phyloP scores from a whole-genome alignment of 208 protist species.

The Trichomonas gallinae region DNA sequence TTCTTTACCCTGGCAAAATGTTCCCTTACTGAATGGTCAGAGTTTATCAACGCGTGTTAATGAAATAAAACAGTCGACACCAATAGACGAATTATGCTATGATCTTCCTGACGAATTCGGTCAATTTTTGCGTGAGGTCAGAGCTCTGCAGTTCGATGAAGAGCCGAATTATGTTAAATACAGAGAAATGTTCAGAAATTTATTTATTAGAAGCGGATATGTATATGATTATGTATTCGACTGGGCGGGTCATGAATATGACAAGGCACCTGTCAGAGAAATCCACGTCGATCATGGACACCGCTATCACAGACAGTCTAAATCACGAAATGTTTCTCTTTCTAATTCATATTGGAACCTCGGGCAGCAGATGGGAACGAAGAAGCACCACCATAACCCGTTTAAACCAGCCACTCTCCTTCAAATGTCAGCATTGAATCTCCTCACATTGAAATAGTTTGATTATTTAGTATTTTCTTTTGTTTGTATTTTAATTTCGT shows the following conservation, averaged over 20 bases:
- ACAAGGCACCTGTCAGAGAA: no score
- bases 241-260: constrained; percentile 58
- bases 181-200: constrained; percentile 53
- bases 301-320: no score
- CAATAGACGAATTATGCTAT: constrained; percentile 79
- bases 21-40: constrained; percentile 94
- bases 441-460: no score
- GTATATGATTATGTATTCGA: constrained; percentile 94
- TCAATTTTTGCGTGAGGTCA: constrained; percentile 86
- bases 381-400: no score
- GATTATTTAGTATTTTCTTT: no score
- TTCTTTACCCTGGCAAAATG: constrained; percentile 88
- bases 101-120: constrained; percentile 69
- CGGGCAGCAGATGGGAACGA: no score
- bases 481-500: no score
- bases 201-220: constrained; percentile 86
- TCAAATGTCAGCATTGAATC: no score
- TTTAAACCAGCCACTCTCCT: no score
- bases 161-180: constrained; percentile 80
- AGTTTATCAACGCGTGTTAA: constrained; percentile 84
- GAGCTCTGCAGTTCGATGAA: constrained; percentile 87
- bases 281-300: no score
- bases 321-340: no score
- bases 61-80: constrained; percentile 81
- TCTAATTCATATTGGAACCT: no score